phyloP scores from a whole-genome alignment of 106 monocot genomes.

The Amphibolis antarctica region DNA sequence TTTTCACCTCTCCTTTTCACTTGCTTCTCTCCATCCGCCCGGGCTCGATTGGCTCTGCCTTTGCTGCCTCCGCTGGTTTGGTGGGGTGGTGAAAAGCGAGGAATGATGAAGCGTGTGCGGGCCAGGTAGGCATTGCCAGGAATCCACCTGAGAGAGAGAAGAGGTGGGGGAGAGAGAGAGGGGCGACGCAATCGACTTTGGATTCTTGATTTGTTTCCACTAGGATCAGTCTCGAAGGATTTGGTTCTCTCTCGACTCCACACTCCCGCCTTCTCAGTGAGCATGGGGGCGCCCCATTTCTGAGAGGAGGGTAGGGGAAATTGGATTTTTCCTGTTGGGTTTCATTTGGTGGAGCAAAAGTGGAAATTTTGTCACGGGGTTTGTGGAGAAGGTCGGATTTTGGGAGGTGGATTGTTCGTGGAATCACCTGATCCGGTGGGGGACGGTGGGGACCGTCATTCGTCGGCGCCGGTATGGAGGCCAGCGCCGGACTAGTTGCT shows the following conservation, averaged over 20 bases:
- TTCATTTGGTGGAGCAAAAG: background rate
- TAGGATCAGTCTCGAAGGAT: background rate
- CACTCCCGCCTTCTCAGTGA: background rate
- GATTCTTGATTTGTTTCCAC: background rate
- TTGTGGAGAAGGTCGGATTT: slow-evolving; percentile 5
- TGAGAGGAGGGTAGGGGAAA: background rate
- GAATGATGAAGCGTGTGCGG: slow-evolving; percentile 4
- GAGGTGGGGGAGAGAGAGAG: background rate
- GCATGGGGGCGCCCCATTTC: background rate
- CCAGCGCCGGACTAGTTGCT: slow-evolving; percentile 39
- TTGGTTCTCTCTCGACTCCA: background rate
- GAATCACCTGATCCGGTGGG: slow-evolving; percentile 6
- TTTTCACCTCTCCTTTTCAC: background rate
- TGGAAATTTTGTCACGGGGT: background rate
- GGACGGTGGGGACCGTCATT: background rate
- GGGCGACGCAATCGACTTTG: background rate
- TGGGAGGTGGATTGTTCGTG: background rate
- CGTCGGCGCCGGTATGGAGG: slow-evolving; percentile 12
- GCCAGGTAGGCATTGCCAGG: background rate
- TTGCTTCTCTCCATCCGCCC: background rate
- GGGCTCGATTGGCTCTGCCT: no score
- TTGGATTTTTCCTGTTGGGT: slow-evolving; percentile 3
- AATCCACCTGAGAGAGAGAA: background rate
- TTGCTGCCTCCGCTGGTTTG: background rate
- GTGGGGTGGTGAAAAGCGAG: slow-evolving; percentile 6